These are phyloP conservation scores for Tillandsia fasciculata DNA, from an alignment of 176 grass and related monocot species.

Conservation along the genomic window DNA sequence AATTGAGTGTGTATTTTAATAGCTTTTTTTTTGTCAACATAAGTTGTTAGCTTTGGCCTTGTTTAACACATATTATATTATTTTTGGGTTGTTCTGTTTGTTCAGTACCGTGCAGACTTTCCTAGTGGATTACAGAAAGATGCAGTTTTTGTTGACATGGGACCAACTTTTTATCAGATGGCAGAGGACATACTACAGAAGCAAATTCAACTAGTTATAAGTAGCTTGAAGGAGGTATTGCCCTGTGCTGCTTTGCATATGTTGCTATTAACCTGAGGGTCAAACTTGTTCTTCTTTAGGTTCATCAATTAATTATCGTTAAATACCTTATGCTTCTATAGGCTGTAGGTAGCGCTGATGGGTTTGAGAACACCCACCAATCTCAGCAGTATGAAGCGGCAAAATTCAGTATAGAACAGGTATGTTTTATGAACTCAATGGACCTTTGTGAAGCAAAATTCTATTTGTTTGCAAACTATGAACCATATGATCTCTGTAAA, in stretches of 20 bases:
- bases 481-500: background rate
- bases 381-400: conserved; percentile 64
- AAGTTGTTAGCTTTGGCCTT: background rate
- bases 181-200: conserved; percentile 56
- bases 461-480: background rate
- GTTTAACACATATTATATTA: background rate
- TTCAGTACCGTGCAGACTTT: conserved; percentile 95
- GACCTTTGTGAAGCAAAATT: background rate
- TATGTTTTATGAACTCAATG: conserved; percentile 29
- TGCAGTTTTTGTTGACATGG: conserved; percentile 80
- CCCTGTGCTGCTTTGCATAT: background rate
- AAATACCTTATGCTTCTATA: conserved; percentile 27
- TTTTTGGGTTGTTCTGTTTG: conserved; percentile 10
- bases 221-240: conserved; percentile 58
- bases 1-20: too few species aligned
- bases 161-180: conserved; percentile 65
- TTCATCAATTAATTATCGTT: conserved; percentile 25
- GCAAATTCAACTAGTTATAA: conserved; percentile 63
- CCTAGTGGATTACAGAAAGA: conserved; percentile 57
- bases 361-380: conserved; percentile 90
- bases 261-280: background rate
- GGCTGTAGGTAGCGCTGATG: conserved; percentile 77
- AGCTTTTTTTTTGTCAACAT: too few species aligned
- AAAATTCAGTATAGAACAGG: conserved; percentile 90
- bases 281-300: background rate